A percentile compares a stretch with the other conserved stretches of the same genome.
Evolutionary conservation across 441 rosid genomes (phyloP).

Genomic region (Gossypium laxum): DNA sequence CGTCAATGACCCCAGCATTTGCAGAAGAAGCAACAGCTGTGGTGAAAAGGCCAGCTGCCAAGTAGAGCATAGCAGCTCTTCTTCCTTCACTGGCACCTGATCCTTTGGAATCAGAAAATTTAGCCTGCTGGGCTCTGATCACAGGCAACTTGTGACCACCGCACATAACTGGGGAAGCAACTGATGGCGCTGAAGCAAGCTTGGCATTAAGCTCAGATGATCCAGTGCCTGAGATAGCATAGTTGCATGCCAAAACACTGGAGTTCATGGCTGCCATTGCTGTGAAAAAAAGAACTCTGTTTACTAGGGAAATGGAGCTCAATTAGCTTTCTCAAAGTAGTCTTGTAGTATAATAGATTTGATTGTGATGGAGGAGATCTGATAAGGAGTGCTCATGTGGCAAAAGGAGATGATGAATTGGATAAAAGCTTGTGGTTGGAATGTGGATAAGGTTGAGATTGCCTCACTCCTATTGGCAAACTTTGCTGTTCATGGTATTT

Average conservation of each 20-base stretch:
- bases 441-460: constrained; percentile 92
- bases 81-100: constrained; percentile 41
- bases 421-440: constrained; percentile 56
- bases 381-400: constrained; percentile 35
- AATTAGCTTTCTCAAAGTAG: background rate
- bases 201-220: constrained; percentile 54
- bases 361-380: constrained; percentile 17
- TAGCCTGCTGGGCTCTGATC: constrained; percentile 50
- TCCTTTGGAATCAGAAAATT: constrained; percentile 24
- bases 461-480: constrained; percentile 62
- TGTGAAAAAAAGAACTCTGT: background rate
- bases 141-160: constrained; percentile 39
- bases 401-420: constrained; percentile 34
- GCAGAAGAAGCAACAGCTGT: constrained; percentile 58
- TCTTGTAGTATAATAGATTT: background rate
- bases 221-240: constrained; percentile 51
- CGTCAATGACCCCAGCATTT: constrained; percentile 70
- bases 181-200: constrained; percentile 31
- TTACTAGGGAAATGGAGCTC: background rate
- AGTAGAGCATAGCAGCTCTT: constrained; percentile 53
- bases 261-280: constrained; percentile 75
- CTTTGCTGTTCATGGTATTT: constrained; percentile 12
- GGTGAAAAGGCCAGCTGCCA: constrained; percentile 65
- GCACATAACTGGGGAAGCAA: constrained; percentile 26
- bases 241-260: constrained; percentile 70